Conservation (phyloP, 495 filamentous ascomycete species). For the Aspergillus kassunensis region DNA sequence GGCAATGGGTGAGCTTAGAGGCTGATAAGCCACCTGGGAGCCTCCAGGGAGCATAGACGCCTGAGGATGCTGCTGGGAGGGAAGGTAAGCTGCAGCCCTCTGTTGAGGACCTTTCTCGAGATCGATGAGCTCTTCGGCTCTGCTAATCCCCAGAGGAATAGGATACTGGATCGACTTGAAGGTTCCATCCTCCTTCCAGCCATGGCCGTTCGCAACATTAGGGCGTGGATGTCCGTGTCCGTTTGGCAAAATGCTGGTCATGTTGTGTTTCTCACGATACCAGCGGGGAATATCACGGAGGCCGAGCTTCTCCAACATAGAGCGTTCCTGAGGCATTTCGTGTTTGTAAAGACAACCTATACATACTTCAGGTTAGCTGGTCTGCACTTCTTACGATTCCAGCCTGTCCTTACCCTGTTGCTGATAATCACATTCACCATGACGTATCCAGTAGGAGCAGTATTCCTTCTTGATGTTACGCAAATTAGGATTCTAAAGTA, state of each 20-base stretch:
- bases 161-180: constrained; percentile 23
- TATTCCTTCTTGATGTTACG: constrained; percentile 59
- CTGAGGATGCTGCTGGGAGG: constrained; percentile 11
- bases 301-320: constrained; percentile 60
- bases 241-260: constrained; percentile 28
- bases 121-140: constrained; percentile 8
- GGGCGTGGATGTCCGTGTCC: constrained; percentile 17
- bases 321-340: constrained; percentile 67
- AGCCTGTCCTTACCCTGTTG: constrained; percentile 54
- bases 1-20: constrained; percentile 9
- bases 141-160: constrained; percentile 13
- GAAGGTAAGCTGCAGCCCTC: constrained; percentile 6
- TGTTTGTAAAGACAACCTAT: constrained; percentile 77
- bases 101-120: constrained; percentile 15
- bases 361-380: constrained; percentile 4
- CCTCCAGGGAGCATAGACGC: not conserved
- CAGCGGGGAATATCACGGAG: constrained; percentile 52
- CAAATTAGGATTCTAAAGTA: constrained; percentile 7
- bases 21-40: constrained; percentile 6
- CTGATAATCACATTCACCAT: constrained; percentile 76
- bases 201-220: constrained; percentile 9
- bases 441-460: constrained; percentile 83
- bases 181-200: constrained; percentile 16
- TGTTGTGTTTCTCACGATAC: constrained; percentile 46
- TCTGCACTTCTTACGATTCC: not conserved